Conservation (phyloP, 1,139 yeast genomes). For the Yamadazyma pseudoaaseri region DNA sequence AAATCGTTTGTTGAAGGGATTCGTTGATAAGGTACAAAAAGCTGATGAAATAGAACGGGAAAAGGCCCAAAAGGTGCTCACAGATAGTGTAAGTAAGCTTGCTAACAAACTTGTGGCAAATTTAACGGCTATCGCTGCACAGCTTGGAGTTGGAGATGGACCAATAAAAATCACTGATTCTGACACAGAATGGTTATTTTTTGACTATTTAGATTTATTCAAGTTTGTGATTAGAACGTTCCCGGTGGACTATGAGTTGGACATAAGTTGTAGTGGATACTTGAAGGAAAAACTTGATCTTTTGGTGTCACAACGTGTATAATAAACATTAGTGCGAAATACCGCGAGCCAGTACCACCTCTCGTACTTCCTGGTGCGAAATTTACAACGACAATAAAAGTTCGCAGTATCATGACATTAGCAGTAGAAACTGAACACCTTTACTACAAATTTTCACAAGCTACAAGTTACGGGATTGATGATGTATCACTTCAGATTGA, state of each 20-base stretch:
- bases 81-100: slow-evolving; percentile 21
- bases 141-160: slow-evolving; percentile 24
- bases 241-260: background rate
- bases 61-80: slow-evolving; percentile 3
- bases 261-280: background rate
- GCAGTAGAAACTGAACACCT: slow-evolving; percentile 69
- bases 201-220: slow-evolving; percentile 43
- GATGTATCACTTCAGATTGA: slow-evolving; percentile 60
- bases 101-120: slow-evolving; percentile 37
- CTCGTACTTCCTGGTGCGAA: no score
- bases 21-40: slow-evolving; percentile 1
- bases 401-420: slow-evolving; percentile 13
- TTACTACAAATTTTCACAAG: slow-evolving; percentile 66
- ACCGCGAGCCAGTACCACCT: no score
- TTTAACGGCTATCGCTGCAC: slow-evolving; percentile 27
- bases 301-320: background rate
- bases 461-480: slow-evolving; percentile 65
- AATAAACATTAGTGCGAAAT: no score
- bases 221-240: slow-evolving; percentile 39
- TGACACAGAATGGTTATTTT: slow-evolving; percentile 44
- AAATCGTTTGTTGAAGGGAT: slow-evolving; percentile 29
- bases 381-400: background rate
- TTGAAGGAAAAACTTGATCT: background rate
- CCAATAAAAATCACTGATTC: slow-evolving; percentile 23
- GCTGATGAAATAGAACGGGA: slow-evolving; percentile 1